A percentile compares a stretch with the other conserved stretches of the same genome.
Evolutionary conservation across 192 early-diverging fungal species (phyloP).

Genomic region (Backusella luteola): DNA sequence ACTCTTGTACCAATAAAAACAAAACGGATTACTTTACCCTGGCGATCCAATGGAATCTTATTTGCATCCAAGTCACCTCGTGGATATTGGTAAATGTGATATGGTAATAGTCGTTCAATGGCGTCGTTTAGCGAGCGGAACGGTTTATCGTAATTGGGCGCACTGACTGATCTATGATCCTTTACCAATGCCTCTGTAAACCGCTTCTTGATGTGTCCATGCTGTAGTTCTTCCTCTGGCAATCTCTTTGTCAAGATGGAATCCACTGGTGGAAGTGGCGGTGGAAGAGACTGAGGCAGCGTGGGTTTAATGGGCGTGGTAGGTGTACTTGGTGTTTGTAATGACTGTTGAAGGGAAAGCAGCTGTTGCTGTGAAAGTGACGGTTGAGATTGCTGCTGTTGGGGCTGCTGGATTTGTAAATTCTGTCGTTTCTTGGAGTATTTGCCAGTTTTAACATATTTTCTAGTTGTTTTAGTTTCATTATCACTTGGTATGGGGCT

Average conservation of each 20-base stretch:
- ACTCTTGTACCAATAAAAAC: not conserved
- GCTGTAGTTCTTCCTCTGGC: slow-evolving; percentile 32
- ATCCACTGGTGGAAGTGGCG: not conserved
- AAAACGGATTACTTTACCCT: slow-evolving; percentile 15
- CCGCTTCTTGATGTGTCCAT: slow-evolving; percentile 32
- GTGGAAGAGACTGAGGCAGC: not conserved
- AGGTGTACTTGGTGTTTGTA: slow-evolving; percentile 27
- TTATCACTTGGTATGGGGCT: not conserved
- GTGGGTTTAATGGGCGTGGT: slow-evolving; percentile 25
- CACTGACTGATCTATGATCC: slow-evolving; percentile 43
- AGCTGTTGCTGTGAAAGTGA: not conserved
- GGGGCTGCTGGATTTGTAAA: not conserved
- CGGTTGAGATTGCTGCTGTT: not conserved
- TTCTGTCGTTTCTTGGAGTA: slow-evolving; percentile 55
- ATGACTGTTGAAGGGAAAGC: slow-evolving; percentile 24
- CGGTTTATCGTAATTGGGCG: slow-evolving; percentile 58
- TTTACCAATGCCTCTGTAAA: slow-evolving; percentile 47
- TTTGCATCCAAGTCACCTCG: slow-evolving; percentile 40
- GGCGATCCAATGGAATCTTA: slow-evolving; percentile 33
- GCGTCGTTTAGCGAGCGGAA: slow-evolving; percentile 61
- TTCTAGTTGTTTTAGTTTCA: slow-evolving; percentile 45
- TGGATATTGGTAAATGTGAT: slow-evolving; percentile 73
- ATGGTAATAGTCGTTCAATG: slow-evolving; percentile 66
- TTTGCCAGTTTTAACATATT: slow-evolving; percentile 59
- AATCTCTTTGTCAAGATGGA: slow-evolving; percentile 12